Evolutionary conservation across 768 basidiomycete genomes (phyloP).

Genomic region (Strobilomyces dryophilus): DNA sequence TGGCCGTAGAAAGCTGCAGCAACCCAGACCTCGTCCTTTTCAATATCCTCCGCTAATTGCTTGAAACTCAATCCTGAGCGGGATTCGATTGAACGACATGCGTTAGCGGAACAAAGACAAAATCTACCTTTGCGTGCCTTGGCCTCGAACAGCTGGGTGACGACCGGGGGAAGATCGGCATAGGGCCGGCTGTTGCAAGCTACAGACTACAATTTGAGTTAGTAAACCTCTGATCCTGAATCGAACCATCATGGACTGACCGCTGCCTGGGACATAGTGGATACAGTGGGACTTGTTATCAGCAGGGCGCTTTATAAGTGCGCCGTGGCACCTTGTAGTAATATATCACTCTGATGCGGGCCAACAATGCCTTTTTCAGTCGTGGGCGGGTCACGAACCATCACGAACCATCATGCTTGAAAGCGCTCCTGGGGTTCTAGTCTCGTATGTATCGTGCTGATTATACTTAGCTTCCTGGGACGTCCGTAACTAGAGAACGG

Average conservation of each 20-base stretch:
- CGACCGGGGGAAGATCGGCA: conserved; percentile 50
- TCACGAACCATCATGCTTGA: conserved; percentile 4
- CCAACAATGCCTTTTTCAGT: not conserved
- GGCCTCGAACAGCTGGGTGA: conserved; percentile 51
- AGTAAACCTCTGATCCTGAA: not conserved
- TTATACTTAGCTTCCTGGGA: not conserved
- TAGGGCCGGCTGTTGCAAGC: conserved; percentile 42
- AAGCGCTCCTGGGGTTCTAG: not conserved
- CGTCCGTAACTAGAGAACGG: conserved; percentile 3
- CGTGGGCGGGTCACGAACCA: not conserved
- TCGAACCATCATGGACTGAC: conserved; percentile 26
- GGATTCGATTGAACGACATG: not conserved
- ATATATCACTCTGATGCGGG: conserved; percentile 18
- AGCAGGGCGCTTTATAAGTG: not conserved
- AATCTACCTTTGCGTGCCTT: conserved; percentile 59
- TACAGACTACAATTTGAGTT: conserved; percentile 31
- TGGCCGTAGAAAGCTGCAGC: conserved; percentile 82
- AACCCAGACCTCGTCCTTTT: conserved; percentile 77
- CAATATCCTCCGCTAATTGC: conserved; percentile 58
- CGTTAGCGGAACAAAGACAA: not conserved
- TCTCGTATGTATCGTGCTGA: conserved; percentile 4
- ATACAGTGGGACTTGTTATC: not conserved
- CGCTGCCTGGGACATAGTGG: conserved; percentile 35
- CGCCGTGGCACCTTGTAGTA: not conserved
- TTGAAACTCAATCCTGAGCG: conserved; percentile 62